Percentiles rank a stretch among this genome's conserved stretches.
Conservation (phyloP, 352 stramenopile species). For the Detonula confervacea region DNA sequence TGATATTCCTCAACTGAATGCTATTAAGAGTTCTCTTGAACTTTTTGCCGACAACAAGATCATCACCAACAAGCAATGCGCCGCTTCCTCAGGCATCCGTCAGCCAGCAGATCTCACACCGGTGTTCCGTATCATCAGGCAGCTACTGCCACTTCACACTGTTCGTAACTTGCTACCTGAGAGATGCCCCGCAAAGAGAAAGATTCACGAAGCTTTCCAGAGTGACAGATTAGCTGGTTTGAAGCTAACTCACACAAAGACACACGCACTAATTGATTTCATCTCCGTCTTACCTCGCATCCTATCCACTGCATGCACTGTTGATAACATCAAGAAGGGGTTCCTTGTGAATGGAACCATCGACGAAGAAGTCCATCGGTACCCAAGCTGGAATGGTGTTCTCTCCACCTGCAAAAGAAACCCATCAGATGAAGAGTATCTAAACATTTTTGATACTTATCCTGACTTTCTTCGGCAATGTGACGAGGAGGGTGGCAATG, state of each 20-base stretch:
- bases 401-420: conserved; percentile 12
- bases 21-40: not conserved
- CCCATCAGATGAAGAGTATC: not conserved
- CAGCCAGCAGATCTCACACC: conserved; percentile 7
- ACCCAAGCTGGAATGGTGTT: not conserved
- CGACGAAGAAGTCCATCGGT: not conserved
- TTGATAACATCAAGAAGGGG: conserved; percentile 4
- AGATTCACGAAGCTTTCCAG: not conserved
- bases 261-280: not conserved
- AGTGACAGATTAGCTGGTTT: not conserved
- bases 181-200: not conserved
- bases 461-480: not conserved
- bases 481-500: not conserved
- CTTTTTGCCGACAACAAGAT: not conserved
- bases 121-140: conserved; percentile 12
- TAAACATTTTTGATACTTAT: not conserved
- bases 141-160: not conserved
- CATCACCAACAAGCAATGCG: conserved; percentile 1
- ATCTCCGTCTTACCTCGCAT: not conserved
- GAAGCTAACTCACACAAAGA: not conserved
- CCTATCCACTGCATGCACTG: not conserved
- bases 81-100: not conserved
- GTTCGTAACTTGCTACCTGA: not conserved
- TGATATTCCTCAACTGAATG: conserved; percentile 10
- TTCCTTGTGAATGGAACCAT: conserved; percentile 18